Evolutionary conservation across 2,329 filamentous ascomycete genomes (phyloP).

Genomic region (Fusarium tricinctum): DNA sequence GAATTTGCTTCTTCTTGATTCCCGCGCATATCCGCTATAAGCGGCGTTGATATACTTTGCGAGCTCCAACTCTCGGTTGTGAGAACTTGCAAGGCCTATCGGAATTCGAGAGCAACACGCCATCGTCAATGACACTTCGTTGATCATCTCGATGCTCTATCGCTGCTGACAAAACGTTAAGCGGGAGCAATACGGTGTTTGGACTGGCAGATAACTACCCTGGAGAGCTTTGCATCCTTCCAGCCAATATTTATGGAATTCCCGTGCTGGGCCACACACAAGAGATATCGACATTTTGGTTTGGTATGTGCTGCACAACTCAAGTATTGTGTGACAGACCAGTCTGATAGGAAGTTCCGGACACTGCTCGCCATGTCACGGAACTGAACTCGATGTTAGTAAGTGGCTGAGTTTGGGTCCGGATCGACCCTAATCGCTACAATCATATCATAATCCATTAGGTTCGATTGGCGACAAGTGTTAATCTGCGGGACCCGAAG

Average conservation of each 20-base stretch:
- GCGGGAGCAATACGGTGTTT: no score
- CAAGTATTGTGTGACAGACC: no score
- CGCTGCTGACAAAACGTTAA: neutral
- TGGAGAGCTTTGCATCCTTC: no score
- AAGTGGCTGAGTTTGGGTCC: neutral
- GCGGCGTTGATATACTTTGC: neutral
- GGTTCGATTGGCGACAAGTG: slow-evolving; percentile 33
- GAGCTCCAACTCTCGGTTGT: neutral
- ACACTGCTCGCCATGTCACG: no score
- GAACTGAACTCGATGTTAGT: no score
- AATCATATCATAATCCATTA: slow-evolving; percentile 9
- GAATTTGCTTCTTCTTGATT: slow-evolving; percentile 4
- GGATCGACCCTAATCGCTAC: neutral
- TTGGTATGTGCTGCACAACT: no score
- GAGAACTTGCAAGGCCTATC: neutral
- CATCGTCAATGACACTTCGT: neutral
- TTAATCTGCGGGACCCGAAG: slow-evolving; percentile 20
- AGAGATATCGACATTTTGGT: neutral
- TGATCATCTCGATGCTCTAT: no score
- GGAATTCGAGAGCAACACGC: slow-evolving; percentile 3
- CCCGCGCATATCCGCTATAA: neutral
- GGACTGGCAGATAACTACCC: no score
- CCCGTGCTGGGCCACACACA: no score
- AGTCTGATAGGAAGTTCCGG: no score
- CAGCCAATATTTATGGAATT: no score